phyloP scores from a whole-genome alignment of 1,284 basidiomycete species.

The Microbotryum saponariae region DNA sequence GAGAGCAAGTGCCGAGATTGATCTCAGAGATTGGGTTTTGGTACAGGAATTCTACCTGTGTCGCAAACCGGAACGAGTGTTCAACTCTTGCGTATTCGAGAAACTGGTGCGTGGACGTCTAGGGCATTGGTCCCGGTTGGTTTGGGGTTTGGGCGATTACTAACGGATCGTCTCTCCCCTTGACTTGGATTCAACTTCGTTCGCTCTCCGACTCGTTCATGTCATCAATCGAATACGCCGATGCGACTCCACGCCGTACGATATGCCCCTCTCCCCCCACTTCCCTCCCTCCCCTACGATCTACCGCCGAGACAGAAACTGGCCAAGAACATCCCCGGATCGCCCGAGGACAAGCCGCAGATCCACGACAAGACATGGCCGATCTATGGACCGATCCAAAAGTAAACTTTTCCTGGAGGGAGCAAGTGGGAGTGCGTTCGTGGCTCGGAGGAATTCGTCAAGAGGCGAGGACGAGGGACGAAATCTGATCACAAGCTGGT shows the following conservation, averaged over 20 bases:
- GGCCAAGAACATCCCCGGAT: conserved; percentile 84
- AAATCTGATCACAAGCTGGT: too few relatives aligned
- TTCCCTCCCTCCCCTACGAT: conserved; percentile 2
- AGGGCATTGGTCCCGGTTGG: not conserved
- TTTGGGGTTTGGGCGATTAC: too few relatives aligned
- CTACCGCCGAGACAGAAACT: conserved; percentile 56
- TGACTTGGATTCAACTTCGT: not conserved
- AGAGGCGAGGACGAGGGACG: too few relatives aligned
- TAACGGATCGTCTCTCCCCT: not conserved
- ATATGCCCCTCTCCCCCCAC: not conserved
- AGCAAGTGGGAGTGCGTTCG: not conserved
- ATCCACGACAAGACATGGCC: conserved; percentile 77
- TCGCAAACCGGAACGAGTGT: conserved; percentile 75
- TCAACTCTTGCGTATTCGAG: conserved; percentile 95
- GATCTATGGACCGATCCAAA: conserved; percentile 35
- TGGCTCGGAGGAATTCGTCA: too few relatives aligned
- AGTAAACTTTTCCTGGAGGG: conserved; percentile 17
- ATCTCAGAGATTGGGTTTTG: not conserved
- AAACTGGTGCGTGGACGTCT: conserved; percentile 53
- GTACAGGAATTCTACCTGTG: conserved; percentile 80
- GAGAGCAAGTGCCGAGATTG: not conserved
- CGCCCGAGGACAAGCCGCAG: conserved; percentile 72
- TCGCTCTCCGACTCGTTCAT: not conserved
- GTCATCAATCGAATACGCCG: conserved; percentile 6
- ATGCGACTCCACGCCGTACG: not conserved